Evolutionary conservation across 2,329 filamentous ascomycete species (phyloP).

Genomic region (Colletotrichum scovillei): DNA sequence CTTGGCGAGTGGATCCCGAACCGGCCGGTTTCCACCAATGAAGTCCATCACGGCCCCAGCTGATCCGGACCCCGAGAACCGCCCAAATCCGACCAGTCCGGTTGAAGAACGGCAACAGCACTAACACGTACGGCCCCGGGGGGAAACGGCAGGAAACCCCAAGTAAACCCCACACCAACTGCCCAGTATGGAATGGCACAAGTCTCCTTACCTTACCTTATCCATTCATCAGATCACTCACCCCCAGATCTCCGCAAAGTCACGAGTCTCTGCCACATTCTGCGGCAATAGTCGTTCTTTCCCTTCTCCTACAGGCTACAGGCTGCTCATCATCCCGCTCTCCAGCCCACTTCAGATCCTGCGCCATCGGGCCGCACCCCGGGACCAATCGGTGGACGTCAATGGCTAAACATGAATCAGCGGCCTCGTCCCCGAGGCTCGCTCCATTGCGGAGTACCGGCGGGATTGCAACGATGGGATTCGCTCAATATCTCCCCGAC

Average conservation of each 20-base stretch:
- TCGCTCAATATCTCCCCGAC: slow-evolving; percentile 16
- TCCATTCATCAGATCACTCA: background rate
- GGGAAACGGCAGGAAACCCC: slow-evolving; percentile 9
- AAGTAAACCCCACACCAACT: slow-evolving; percentile 15
- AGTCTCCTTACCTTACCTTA: background rate
- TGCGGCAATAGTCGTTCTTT: too few relatives aligned
- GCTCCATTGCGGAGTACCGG: slow-evolving; percentile 25
- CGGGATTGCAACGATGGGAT: slow-evolving; percentile 29
- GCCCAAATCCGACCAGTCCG: slow-evolving; percentile 28
- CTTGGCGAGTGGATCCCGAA: slow-evolving; percentile 15
- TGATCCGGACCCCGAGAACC: slow-evolving; percentile 35
- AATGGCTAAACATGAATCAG: slow-evolving; percentile 34
- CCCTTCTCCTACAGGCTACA: background rate
- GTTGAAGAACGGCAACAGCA: background rate
- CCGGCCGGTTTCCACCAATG: slow-evolving; percentile 30
- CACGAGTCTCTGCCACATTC: background rate
- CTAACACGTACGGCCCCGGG: slow-evolving; percentile 7
- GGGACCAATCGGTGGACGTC: slow-evolving; percentile 22
- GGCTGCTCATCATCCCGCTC: background rate
- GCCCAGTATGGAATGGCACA: background rate
- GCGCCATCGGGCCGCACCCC: slow-evolving; percentile 16
- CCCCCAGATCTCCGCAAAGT: slow-evolving; percentile 26
- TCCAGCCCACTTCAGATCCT: slow-evolving; percentile 17
- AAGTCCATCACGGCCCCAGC: slow-evolving; percentile 5
- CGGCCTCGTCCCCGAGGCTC: slow-evolving; percentile 30